Conservation (phyloP, 257 asterid genomes). For the Solanum ahanhuiri region DNA sequence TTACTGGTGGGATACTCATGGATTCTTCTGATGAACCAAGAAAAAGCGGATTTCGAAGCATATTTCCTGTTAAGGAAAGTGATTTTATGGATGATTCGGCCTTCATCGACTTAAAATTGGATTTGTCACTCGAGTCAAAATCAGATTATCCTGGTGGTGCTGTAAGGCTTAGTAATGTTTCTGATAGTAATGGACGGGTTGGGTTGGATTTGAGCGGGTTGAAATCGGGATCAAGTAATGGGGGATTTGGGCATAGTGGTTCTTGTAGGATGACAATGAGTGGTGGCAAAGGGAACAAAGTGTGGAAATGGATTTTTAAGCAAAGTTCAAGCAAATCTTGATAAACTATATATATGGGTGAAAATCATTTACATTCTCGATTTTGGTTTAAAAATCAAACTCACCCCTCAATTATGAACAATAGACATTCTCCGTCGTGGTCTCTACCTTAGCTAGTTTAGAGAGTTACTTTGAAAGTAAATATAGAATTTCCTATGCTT, state of each 20-base stretch:
- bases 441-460: not conserved
- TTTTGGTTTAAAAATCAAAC: too few species aligned
- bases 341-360: too few species aligned
- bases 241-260: slow-evolving; percentile 4
- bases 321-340: slow-evolving; percentile 35
- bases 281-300: slow-evolving; percentile 30
- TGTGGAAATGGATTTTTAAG: slow-evolving; percentile 87
- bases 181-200: slow-evolving; percentile 21
- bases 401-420: not conserved
- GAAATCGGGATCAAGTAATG: not conserved
- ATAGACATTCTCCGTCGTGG: not conserved
- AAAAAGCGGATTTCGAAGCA: slow-evolving; percentile 15
- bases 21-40: slow-evolving; percentile 25
- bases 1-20: slow-evolving; percentile 46
- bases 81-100: slow-evolving; percentile 85
- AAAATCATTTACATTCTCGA: not conserved
- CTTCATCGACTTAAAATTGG: slow-evolving; percentile 73
- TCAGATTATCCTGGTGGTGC: slow-evolving; percentile 3
- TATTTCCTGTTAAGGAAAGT: slow-evolving; percentile 67
- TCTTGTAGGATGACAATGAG: slow-evolving; percentile 37
- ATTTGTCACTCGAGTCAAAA: slow-evolving; percentile 35
- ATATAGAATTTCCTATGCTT: not conserved
- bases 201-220: not conserved
- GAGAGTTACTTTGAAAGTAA: not conserved
- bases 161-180: slow-evolving; percentile 19